These are phyloP conservation scores for Crithidia bombi DNA, from an alignment of 208 protist genomes.

Conservation along the genomic window DNA sequence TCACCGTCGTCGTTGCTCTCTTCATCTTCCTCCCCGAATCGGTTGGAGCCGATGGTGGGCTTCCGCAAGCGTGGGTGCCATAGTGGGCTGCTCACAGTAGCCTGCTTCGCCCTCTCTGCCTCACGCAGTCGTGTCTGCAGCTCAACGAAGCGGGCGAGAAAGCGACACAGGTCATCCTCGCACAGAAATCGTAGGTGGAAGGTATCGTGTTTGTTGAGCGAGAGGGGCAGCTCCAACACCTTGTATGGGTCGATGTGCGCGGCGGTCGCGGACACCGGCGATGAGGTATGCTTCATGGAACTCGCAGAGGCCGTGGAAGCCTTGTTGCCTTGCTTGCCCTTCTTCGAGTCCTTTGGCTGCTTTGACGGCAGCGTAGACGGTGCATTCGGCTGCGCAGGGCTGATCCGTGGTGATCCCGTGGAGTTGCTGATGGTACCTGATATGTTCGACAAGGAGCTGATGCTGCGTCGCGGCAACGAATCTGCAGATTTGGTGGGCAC, in stretches of 20 bases:
- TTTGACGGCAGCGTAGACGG: not conserved
- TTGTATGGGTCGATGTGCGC: not conserved
- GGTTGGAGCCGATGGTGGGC: not conserved
- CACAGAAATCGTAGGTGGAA: slow-evolving; percentile 26
- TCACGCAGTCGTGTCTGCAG: not conserved
- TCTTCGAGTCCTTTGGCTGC: too few relatives aligned
- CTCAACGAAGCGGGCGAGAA: slow-evolving; percentile 17
- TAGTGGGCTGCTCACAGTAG: not conserved
- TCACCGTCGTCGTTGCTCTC: not conserved
- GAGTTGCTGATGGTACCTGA: not conserved
- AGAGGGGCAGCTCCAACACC: slow-evolving; percentile 15
- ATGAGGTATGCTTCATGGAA: not conserved
- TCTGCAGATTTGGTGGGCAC: not conserved
- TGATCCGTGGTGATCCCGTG: not conserved
- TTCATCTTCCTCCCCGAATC: slow-evolving; percentile 6
- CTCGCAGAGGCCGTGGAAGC: not conserved
- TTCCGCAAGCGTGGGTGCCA: slow-evolving; percentile 10
- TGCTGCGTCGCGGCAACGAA: not conserved
- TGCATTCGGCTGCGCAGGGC: not conserved
- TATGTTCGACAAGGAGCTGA: slow-evolving; percentile 1
- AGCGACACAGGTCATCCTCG: slow-evolving; percentile 22
- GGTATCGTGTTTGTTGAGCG: not conserved
- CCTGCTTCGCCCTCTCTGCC: slow-evolving; percentile 2
- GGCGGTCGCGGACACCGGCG: not conserved
- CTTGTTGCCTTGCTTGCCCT: not conserved